These are phyloP conservation scores for Cercis canadensis DNA, from an alignment of 306 rosid species.

Conservation along the genomic window DNA sequence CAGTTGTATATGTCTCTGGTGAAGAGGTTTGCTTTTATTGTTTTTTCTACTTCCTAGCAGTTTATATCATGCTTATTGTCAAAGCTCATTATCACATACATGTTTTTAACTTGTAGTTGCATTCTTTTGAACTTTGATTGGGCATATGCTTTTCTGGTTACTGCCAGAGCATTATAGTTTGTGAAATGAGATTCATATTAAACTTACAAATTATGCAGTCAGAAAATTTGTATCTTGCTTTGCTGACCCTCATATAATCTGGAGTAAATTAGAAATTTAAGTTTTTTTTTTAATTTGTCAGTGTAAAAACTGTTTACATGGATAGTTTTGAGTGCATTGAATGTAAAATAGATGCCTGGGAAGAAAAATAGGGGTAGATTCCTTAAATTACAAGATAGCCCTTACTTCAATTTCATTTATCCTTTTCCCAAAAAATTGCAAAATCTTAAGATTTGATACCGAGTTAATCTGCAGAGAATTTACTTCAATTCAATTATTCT, in stretches of 20 bases:
- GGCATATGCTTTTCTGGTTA: background rate
- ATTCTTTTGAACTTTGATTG: constrained; percentile 11
- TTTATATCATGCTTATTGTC: constrained; percentile 20
- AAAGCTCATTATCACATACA: background rate
- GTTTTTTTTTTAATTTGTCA: too few relatives aligned
- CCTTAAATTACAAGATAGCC: background rate
- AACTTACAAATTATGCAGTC: background rate
- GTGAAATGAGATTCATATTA: constrained; percentile 4
- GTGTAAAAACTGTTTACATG: background rate
- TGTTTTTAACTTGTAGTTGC: background rate
- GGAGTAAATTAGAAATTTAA: constrained; percentile 2
- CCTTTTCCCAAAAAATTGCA: too few relatives aligned
- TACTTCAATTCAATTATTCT: too few relatives aligned
- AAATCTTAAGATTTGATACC: too few relatives aligned
- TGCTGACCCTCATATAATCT: constrained; percentile 1
- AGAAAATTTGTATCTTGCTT: constrained; percentile 18
- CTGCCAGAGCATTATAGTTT: constrained; percentile 7
- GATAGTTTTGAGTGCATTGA: constrained; percentile 6
- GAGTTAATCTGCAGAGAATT: too few relatives aligned
- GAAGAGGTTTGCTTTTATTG: constrained; percentile 79
- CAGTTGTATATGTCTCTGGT: constrained; percentile 88
- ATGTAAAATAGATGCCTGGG: constrained; percentile 10
- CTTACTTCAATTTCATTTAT: too few relatives aligned
- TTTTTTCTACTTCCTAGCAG: constrained; percentile 3
- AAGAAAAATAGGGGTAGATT: constrained; percentile 15